These are phyloP conservation scores for Penicillium rolfsii DNA, from an alignment of 2,329 filamentous ascomycete species.

Conservation along the genomic window DNA sequence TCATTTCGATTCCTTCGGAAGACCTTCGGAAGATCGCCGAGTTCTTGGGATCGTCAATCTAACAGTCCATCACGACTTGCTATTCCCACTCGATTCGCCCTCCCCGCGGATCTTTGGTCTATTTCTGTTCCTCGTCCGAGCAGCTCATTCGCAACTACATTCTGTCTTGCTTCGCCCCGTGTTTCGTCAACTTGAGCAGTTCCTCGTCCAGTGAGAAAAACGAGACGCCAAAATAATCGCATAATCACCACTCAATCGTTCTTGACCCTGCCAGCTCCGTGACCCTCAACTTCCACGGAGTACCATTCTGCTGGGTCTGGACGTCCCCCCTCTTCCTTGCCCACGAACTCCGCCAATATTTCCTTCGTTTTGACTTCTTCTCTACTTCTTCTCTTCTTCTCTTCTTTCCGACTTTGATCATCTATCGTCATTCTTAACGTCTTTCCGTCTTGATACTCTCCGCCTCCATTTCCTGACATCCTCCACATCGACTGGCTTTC, in stretches of 20 bases:
- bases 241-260: background rate
- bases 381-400: conserved; percentile 4
- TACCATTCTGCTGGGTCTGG: background rate
- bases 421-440: background rate
- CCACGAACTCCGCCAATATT: conserved; percentile 8
- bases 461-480: background rate
- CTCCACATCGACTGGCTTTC: background rate
- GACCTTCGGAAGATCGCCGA: conserved; percentile 2
- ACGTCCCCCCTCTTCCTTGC: background rate
- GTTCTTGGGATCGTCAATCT: background rate
- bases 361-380: conserved; percentile 14
- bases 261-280: background rate
- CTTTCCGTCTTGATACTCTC: conserved; percentile 7
- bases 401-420: background rate
- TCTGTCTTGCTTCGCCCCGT: background rate
- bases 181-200: background rate
- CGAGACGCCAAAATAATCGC: background rate
- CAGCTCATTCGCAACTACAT: background rate
- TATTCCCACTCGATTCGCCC: background rate
- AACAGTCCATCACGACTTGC: background rate
- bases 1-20: background rate
- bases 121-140: background rate
- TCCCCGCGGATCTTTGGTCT: background rate
- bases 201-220: background rate
- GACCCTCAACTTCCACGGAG: background rate